Conservation (phyloP, 208 protist species). For the Eutreptiella sp. region DNA sequence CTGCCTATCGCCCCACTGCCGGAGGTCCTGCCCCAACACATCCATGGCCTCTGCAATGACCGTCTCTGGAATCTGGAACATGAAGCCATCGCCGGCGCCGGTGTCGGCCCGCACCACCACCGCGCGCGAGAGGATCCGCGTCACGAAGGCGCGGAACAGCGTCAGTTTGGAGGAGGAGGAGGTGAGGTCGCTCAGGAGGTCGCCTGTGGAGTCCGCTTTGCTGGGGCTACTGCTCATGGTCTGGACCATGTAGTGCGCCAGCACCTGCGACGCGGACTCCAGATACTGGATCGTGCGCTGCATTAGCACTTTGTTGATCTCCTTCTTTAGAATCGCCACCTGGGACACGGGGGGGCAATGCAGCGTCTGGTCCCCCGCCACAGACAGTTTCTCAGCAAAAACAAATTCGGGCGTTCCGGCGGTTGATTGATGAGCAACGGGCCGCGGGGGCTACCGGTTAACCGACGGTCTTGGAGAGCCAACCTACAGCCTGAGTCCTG, state of each 20-base stretch:
- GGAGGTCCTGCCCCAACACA: not conserved
- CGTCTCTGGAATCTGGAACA: constrained; percentile 19
- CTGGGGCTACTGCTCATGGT: not conserved
- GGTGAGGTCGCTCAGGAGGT: not conserved
- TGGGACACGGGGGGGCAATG: no score
- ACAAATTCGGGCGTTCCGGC: no score
- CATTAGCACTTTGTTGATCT: constrained; percentile 23
- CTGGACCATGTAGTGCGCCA: constrained; percentile 5
- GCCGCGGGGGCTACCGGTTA: no score
- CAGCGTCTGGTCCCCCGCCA: no score
- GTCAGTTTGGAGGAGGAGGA: not conserved
- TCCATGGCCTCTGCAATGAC: constrained; percentile 17
- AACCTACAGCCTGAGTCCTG: no score
- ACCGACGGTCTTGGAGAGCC: no score
- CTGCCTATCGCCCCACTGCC: constrained; percentile 17
- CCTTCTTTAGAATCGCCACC: not conserved
- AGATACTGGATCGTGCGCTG: not conserved
- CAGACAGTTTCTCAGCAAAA: no score
- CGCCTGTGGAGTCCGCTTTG: not conserved
- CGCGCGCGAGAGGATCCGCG: constrained; percentile 3
- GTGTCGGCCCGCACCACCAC: constrained; percentile 11
- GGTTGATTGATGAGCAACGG: no score
- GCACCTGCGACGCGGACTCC: not conserved
- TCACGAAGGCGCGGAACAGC: constrained; percentile 19
- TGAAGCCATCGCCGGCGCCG: not conserved